Conservation (phyloP, 2,329 filamentous ascomycete genomes). For the Coniella lustricola region DNA sequence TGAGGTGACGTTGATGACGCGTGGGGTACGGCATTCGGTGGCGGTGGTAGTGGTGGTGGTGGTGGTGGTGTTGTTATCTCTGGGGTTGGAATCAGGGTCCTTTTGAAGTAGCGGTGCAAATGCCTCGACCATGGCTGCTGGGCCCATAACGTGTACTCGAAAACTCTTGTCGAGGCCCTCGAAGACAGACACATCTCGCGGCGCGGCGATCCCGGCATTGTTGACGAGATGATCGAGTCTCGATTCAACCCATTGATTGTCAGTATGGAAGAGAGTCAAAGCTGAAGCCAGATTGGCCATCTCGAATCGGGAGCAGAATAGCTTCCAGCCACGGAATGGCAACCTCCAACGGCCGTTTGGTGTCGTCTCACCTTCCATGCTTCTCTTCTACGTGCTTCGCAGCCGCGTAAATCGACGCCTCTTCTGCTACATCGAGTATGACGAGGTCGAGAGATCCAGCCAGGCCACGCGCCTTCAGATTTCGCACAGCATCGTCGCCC, state of each 20-base stretch:
- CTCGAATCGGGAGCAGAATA: too few species aligned
- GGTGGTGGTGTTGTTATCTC: not conserved
- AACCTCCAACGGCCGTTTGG: too few species aligned
- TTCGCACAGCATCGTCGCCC: slow-evolving; percentile 1
- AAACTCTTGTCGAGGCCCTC: not conserved
- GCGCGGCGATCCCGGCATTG: not conserved
- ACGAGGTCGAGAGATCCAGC: not conserved
- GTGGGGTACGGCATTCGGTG: not conserved
- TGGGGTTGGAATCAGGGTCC: not conserved
- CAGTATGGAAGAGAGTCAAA: not conserved
- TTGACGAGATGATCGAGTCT: slow-evolving; percentile 4
- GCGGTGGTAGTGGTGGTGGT: not conserved
- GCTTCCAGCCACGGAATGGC: too few species aligned
- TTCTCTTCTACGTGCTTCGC: not conserved
- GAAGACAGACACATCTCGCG: not conserved
- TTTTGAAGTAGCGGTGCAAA: slow-evolving; percentile 1
- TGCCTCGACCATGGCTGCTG: slow-evolving; percentile 1
- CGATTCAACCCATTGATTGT: not conserved
- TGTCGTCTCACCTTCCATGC: not conserved
- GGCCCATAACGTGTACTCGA: not conserved
- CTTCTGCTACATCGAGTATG: not conserved
- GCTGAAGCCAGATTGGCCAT: too few species aligned
- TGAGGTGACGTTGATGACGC: slow-evolving; percentile 3
- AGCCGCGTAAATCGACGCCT: not conserved
- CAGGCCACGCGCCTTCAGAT: not conserved